Base-by-base conservation (phyloP, 805 yeast species). In the Wickerhamiella alocasiicola region DNA sequence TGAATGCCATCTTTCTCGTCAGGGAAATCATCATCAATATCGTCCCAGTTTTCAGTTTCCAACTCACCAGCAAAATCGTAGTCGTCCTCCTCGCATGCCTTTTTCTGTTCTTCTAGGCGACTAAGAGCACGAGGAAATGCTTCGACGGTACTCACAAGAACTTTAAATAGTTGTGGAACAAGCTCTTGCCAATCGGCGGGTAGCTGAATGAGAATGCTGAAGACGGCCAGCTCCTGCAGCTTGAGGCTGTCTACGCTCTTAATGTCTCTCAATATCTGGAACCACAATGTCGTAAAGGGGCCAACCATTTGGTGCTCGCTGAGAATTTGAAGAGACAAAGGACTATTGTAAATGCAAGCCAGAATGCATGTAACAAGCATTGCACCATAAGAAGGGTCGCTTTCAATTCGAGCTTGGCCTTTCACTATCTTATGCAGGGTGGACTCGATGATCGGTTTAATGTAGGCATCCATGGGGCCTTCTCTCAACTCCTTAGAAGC, bases 231-330 rank as follows among this genome's bases (percentile, higher is more conserved):
- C 2, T 74, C 63, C 1, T 82, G 74, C 31, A 88, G 60, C 59
- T 85, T 87, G 56, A 83, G 66, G 59, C 88, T 97, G 52, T 71
- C 81, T 2, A 83, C 94, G 45, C 94, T 65, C 17, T 68, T 68
- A 49, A 79, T 67, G 20, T 64, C 61, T 4, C 76, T 70, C 29
- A 75, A 61, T 7, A 67, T 50, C 16, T 68, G 64, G 52, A 80
- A 72, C 95, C 95, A 84, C 40, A 66, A 56, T 19, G 65, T 65
- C 51, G 87, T 72, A 50, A 82, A 72, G 11, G 61, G 50, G 26
- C 68, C 66, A 4, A 75, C 55, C 35, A 66, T 63, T 13, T 66
- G 60, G 12, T 57, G 53, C 36, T 67, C 64, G 44, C 66, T 65
- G 45, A 87, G 61, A 5, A 67, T 54, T 13, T 61, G 56, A 42